phyloP scores from a whole-genome alignment of 805 yeast genomes.

The Kluyveromyces wickerhamii region DNA sequence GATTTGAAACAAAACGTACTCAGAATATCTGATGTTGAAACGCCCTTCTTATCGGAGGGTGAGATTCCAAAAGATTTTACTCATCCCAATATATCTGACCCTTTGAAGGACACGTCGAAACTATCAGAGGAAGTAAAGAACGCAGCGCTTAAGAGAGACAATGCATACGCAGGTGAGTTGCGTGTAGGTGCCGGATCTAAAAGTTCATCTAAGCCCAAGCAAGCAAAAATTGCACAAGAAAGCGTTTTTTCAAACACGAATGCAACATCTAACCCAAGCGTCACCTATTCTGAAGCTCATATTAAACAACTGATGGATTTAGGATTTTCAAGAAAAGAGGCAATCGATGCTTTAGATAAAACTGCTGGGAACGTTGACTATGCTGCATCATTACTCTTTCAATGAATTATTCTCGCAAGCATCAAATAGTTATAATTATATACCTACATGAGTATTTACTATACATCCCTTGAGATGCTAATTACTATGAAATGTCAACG shows the following conservation, averaged over 20 bases:
- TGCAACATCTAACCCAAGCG: conserved; percentile 4
- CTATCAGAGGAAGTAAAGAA: background rate
- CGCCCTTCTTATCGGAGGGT: conserved; percentile 63
- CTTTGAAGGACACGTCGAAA: conserved; percentile 11
- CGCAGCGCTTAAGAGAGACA: background rate
- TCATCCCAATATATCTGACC: conserved; percentile 13
- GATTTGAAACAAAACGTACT: conserved; percentile 63
- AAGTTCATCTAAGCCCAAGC: background rate
- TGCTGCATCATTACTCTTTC: conserved; percentile 76
- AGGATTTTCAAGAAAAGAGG: conserved; percentile 66
- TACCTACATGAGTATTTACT: too few relatives aligned
- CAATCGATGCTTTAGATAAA: conserved; percentile 51
- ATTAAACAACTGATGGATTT: conserved; percentile 47
- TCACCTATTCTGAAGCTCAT: conserved; percentile 28
- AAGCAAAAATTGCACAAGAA: background rate
- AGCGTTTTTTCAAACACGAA: background rate
- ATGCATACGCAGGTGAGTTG: background rate
- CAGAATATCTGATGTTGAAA: conserved; percentile 62
- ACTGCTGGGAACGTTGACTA: conserved; percentile 74
- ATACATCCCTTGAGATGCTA: too few relatives aligned
- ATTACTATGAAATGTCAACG: too few relatives aligned
- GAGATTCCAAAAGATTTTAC: conserved; percentile 46
- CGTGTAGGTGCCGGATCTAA: background rate
- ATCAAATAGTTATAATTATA: too few relatives aligned
- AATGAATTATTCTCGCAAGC: conserved; percentile 9